A percentile compares a stretch with the other conserved stretches of the same genome.
These are phyloP conservation scores for Talaromyces trachyspermus DNA, from an alignment of 495 filamentous ascomycete genomes.

Conservation along the genomic window DNA sequence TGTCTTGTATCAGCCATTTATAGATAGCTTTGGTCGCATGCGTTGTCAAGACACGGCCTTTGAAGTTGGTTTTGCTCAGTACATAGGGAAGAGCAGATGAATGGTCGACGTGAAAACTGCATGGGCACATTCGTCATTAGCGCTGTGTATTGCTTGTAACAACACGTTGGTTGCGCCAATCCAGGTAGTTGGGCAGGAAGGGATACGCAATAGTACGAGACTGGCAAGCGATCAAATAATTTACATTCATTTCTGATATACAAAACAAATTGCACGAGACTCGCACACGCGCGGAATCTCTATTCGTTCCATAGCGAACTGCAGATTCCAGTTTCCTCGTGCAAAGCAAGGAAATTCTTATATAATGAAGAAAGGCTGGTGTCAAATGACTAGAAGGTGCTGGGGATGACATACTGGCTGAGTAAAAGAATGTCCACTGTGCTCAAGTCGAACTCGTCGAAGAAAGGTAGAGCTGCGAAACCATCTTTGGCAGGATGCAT, in stretches of 20 bases:
- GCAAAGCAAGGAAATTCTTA: neutral
- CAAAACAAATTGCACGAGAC: constrained; percentile 6
- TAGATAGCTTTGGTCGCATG: constrained; percentile 99
- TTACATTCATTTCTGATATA: constrained; percentile 15
- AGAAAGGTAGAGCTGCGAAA: constrained; percentile 87
- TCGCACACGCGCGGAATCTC: neutral
- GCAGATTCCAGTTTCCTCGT: neutral
- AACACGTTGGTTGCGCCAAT: too few species aligned
- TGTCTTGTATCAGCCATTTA: constrained; percentile 98
- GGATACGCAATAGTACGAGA: constrained; percentile 3
- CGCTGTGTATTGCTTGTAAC: constrained; percentile 5
- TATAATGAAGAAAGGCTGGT: neutral
- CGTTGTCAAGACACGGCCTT: constrained; percentile 96
- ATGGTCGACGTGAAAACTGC: constrained; percentile 95
- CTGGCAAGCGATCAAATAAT: constrained; percentile 4
- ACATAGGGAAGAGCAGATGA: constrained; percentile 95
- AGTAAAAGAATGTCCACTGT: constrained; percentile 95
- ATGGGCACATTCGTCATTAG: constrained; percentile 14
- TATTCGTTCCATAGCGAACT: neutral
- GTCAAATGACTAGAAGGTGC: neutral
- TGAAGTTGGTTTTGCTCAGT: constrained; percentile 94
- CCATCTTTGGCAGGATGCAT: constrained; percentile 97
- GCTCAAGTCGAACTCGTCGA: constrained; percentile 96
- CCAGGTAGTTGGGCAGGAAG: too few species aligned
- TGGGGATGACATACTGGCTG: constrained; percentile 71